These are phyloP conservation scores for Chimonanthus salicifolius DNA, from an alignment of 164 flowering plant species.

Conservation along the genomic window DNA sequence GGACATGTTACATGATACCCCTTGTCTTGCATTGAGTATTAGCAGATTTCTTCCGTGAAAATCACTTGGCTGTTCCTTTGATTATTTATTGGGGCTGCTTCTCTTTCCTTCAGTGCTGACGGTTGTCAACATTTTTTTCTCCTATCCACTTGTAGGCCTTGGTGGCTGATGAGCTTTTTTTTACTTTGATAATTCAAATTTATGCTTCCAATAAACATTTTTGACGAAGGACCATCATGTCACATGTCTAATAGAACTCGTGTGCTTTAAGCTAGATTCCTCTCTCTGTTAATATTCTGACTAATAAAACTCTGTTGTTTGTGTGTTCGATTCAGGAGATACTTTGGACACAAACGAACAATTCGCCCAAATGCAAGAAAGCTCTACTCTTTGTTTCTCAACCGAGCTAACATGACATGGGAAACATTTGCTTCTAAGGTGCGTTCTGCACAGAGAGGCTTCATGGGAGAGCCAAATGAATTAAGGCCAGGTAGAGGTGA, in stretches of 20 bases:
- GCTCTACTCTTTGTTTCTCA: slow-evolving; percentile 67
- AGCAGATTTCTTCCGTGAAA: not conserved
- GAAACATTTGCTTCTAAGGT: slow-evolving; percentile 68
- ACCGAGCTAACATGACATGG: slow-evolving; percentile 62
- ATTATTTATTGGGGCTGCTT: not conserved
- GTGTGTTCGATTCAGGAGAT: slow-evolving; percentile 51
- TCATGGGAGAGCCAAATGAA: slow-evolving; percentile 98
- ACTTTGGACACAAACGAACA: slow-evolving; percentile 92
- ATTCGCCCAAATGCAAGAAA: slow-evolving; percentile 88
- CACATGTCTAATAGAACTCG: too few relatives aligned
- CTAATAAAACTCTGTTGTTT: too few relatives aligned
- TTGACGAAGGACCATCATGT: too few relatives aligned
- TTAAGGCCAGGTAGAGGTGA: slow-evolving; percentile 71
- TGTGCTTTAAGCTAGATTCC: not conserved
- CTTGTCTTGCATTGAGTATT: not conserved
- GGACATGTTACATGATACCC: not conserved
- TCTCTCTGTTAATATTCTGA: not conserved
- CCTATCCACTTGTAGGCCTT: too few relatives aligned
- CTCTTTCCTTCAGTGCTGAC: not conserved
- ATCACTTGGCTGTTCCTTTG: not conserved
- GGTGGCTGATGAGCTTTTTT: too few relatives aligned
- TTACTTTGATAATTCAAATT: too few relatives aligned
- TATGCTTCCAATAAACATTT: too few relatives aligned
- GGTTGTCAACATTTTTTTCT: too few relatives aligned
- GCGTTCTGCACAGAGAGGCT: slow-evolving; percentile 69